phyloP scores from a whole-genome alignment of 805 yeast species.

The Candida ascalaphidarum region DNA sequence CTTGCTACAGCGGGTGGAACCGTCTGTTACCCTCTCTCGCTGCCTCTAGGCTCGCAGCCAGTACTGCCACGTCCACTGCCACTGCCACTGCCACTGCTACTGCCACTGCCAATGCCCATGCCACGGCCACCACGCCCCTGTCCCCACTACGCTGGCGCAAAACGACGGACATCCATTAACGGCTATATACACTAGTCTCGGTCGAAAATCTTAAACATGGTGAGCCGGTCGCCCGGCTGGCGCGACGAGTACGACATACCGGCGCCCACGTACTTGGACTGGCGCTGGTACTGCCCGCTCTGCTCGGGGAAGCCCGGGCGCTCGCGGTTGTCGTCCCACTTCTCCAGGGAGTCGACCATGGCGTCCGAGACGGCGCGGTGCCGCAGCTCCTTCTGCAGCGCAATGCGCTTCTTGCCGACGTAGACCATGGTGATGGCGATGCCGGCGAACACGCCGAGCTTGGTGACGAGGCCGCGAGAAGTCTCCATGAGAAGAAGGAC shows the following conservation, averaged over 20 bases:
- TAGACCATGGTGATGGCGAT: slow-evolving; percentile 22
- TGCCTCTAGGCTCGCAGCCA: no score
- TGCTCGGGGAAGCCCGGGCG: slow-evolving; percentile 40
- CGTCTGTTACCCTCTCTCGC: no score
- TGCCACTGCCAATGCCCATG: no score
- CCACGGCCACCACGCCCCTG: no score
- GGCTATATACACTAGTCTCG: slow-evolving; percentile 8
- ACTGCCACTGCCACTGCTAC: no score
- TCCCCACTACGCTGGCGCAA: no score
- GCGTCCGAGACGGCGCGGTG: slow-evolving; percentile 29
- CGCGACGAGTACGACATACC: slow-evolving; percentile 54
- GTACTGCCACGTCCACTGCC: no score
- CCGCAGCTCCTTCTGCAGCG: slow-evolving; percentile 21
- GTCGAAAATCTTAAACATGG: slow-evolving; percentile 19
- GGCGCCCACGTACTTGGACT: slow-evolving; percentile 61
- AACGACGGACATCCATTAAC: no score
- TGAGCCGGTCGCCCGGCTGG: slow-evolving; percentile 45
- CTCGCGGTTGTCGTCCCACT: slow-evolving; percentile 21
- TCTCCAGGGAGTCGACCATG: slow-evolving; percentile 16
- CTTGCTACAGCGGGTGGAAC: no score
- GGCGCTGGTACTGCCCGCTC: slow-evolving; percentile 34
- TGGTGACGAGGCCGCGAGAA: slow-evolving; percentile 23
- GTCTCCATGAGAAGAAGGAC: slow-evolving; percentile 19
- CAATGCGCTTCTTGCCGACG: slow-evolving; percentile 29
- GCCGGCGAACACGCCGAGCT: slow-evolving; percentile 22